Evolutionary conservation across 306 rosid genomes (phyloP).

Genomic region (Cicer arietinum): DNA sequence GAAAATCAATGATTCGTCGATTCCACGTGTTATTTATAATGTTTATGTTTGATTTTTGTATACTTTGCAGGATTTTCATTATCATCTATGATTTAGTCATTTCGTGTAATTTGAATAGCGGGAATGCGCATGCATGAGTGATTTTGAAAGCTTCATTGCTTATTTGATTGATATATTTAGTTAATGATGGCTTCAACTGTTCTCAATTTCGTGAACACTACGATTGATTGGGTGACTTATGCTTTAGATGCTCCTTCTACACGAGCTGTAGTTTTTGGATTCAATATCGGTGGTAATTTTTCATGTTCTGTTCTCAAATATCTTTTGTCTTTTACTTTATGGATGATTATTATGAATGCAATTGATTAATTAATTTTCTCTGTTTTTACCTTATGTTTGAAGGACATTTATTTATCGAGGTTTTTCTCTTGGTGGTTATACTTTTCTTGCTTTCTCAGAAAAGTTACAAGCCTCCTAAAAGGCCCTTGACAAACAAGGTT

Average conservation of each 20-base stretch:
- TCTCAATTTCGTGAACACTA: conserved; percentile 55
- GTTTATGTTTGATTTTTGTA: background rate
- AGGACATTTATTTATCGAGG: conserved; percentile 93
- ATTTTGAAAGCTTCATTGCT: conserved; percentile 44
- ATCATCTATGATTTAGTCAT: conserved; percentile 18
- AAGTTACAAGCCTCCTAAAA: conserved; percentile 96
- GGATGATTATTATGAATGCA: background rate
- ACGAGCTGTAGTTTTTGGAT: conserved; percentile 88
- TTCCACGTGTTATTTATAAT: background rate
- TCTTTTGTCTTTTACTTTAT: background rate
- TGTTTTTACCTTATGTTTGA: conserved; percentile 38
- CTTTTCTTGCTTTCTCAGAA: conserved; percentile 88
- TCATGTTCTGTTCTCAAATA: conserved; percentile 15
- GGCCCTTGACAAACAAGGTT: conserved; percentile 90
- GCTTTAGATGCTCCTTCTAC: conserved; percentile 84
- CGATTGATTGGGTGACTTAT: conserved; percentile 66
- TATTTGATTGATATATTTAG: conserved; percentile 40
- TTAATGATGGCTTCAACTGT: conserved; percentile 61
- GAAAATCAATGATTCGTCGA: background rate
- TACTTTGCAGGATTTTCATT: conserved; percentile 42
- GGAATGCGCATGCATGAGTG: conserved; percentile 39
- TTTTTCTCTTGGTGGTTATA: conserved; percentile 79
- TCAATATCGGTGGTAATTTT: conserved; percentile 76
- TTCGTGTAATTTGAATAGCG: conserved; percentile 20
- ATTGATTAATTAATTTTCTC: background rate